Evolutionary conservation across 2,329 filamentous ascomycete genomes (phyloP).

Genomic region (Calcarisporium arbuscula): DNA sequence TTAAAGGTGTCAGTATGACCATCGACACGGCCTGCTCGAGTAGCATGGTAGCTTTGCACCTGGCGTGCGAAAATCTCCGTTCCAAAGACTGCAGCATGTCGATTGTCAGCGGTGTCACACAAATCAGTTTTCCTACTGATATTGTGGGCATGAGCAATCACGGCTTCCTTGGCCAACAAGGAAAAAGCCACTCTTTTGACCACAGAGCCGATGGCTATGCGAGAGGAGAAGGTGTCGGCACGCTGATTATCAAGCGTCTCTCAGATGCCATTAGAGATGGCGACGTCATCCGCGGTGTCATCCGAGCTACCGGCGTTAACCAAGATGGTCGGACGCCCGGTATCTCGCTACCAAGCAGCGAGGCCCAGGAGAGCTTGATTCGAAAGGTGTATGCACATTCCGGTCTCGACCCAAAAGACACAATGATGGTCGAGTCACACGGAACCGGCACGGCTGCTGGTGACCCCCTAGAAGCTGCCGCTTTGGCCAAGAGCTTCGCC

Average conservation of each 20-base stretch:
- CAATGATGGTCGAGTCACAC: slow-evolving; percentile 26
- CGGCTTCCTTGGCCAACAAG: slow-evolving; percentile 6
- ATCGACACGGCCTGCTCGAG: slow-evolving; percentile 46
- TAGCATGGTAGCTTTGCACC: slow-evolving; percentile 39
- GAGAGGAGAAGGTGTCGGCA: slow-evolving; percentile 30
- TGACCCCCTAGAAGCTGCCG: slow-evolving; percentile 13
- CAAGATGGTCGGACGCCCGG: slow-evolving; percentile 36
- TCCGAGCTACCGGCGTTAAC: slow-evolving; percentile 28
- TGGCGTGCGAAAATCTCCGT: slow-evolving; percentile 19
- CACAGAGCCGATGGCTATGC: slow-evolving; percentile 40
- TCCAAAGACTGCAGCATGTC: slow-evolving; percentile 23
- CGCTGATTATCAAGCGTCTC: slow-evolving; percentile 38
- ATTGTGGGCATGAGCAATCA: slow-evolving; percentile 6
- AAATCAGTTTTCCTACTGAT: slow-evolving; percentile 25
- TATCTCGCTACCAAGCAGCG: slow-evolving; percentile 23
- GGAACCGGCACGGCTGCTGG: slow-evolving; percentile 34
- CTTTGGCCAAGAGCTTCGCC: slow-evolving; percentile 9
- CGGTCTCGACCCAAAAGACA: slow-evolving; percentile 18
- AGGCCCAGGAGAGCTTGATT: slow-evolving; percentile 19
- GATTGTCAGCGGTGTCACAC: slow-evolving; percentile 33
- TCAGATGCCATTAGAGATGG: slow-evolving; percentile 34
- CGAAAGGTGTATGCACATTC: slow-evolving; percentile 19
- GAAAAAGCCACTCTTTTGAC: slow-evolving; percentile 26
- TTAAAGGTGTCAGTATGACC: slow-evolving; percentile 39
- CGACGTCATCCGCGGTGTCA: slow-evolving; percentile 29